Conservation (phyloP, 306 rosid species). For the Quercus dentata region DNA sequence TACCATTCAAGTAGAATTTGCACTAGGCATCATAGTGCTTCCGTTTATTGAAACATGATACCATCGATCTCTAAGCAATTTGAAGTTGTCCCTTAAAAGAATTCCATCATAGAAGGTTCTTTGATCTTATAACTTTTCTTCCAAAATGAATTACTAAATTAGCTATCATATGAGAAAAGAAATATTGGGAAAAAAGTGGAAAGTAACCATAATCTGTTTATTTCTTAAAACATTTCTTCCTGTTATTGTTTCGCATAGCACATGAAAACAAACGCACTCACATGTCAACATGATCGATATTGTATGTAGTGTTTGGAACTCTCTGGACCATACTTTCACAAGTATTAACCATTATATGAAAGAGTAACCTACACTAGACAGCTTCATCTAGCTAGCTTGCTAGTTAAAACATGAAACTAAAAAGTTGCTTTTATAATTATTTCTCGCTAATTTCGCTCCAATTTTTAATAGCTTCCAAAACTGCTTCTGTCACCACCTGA, state of each 20-base stretch:
- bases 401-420: neutral
- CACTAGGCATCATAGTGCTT: too few species aligned
- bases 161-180: neutral
- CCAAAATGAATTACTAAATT: too few species aligned
- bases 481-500: conserved; percentile 34
- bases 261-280: conserved; percentile 1
- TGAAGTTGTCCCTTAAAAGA: too few species aligned
- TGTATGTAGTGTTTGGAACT: neutral
- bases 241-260: neutral
- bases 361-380: neutral
- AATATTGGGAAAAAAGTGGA: neutral
- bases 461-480: conserved; percentile 55
- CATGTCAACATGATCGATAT: neutral
- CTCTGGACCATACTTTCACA: neutral
- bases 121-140: too few species aligned
- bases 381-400: neutral
- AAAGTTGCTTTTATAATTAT: conserved; percentile 4
- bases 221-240: neutral
- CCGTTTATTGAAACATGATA: too few species aligned
- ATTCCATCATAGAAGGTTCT: too few species aligned
- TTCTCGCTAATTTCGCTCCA: conserved; percentile 40
- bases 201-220: neutral
- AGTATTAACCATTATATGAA: neutral
- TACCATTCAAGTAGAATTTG: too few species aligned
- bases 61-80: too few species aligned